phyloP scores from a whole-genome alignment of 2,329 filamentous ascomycete genomes.

The Sporothrix luriei region DNA sequence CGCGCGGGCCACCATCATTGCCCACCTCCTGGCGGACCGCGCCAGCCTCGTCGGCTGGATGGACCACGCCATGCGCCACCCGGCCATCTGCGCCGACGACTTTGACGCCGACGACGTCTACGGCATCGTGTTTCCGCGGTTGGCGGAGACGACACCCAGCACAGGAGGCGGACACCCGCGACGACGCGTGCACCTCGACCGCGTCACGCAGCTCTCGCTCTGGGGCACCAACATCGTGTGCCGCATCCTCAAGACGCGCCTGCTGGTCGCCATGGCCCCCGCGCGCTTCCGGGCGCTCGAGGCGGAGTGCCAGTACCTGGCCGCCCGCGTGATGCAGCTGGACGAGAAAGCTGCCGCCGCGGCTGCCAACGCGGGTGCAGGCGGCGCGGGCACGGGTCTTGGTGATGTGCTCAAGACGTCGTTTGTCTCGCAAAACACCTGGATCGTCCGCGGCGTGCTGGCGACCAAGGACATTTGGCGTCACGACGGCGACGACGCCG shows the following conservation, averaged over 20 bases:
- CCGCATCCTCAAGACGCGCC: slow-evolving; percentile 13
- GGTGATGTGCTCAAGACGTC: not conserved
- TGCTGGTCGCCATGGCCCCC: slow-evolving; percentile 21
- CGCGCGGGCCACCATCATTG: not conserved
- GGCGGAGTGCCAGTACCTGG: slow-evolving; percentile 14
- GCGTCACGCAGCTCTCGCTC: slow-evolving; percentile 10
- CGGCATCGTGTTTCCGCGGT: slow-evolving; percentile 14
- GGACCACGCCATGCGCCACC: not conserved
- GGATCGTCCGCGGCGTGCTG: slow-evolving; percentile 8
- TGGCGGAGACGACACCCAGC: not conserved
- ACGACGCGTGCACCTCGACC: not conserved
- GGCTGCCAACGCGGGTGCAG: too few relatives aligned
- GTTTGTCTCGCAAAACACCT: slow-evolving; percentile 8
- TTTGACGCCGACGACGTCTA: slow-evolving; percentile 1
- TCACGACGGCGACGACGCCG: not conserved
- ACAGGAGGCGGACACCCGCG: not conserved
- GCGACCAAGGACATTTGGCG: not conserved
- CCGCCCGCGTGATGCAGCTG: not conserved
- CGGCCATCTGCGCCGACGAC: not conserved
- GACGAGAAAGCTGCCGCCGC: not conserved
- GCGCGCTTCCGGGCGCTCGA: not conserved
- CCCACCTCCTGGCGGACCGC: not conserved
- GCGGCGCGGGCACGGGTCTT: not conserved
- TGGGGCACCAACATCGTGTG: slow-evolving; percentile 24
- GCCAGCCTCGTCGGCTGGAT: slow-evolving; percentile 11